Evolutionary conservation across 2,329 filamentous ascomycete genomes (phyloP).

Genomic region (Venturia aucupariae): DNA sequence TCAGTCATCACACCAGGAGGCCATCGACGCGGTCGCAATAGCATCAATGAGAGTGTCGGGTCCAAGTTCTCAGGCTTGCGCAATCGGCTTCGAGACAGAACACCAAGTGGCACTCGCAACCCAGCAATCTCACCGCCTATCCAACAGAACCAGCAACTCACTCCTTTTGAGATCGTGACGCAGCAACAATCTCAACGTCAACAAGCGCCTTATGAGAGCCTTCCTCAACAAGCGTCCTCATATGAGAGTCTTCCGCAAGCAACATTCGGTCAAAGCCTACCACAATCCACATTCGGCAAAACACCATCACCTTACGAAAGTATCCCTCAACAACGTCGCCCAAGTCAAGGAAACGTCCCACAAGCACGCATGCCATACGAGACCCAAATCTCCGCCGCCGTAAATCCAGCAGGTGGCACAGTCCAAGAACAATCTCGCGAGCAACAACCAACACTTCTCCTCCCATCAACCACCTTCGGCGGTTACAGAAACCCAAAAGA

Average conservation of each 20-base stretch:
- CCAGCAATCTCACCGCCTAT: conserved; percentile 35
- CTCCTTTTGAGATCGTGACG: conserved; percentile 8
- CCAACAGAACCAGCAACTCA: conserved; percentile 17
- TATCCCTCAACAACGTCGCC: conserved; percentile 11
- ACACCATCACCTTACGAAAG: conserved; percentile 24
- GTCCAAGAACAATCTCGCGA: conserved; percentile 19
- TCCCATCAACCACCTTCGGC: conserved; percentile 11
- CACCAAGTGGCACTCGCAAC: conserved; percentile 43
- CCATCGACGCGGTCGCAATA: conserved; percentile 45
- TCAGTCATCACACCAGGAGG: conserved; percentile 4
- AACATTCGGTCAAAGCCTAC: conserved; percentile 4
- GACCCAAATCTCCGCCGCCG: conserved; percentile 17
- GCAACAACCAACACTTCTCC: conserved; percentile 1
- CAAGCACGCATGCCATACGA: conserved; percentile 23
- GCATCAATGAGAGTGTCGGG: conserved; percentile 49
- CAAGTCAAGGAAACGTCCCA: conserved; percentile 16
- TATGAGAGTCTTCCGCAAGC: conserved; percentile 7
- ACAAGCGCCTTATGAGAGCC: conserved; percentile 8
- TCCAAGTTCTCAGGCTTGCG: conserved; percentile 41
- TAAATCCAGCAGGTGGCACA: conserved; percentile 16
- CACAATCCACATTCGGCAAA: conserved; percentile 2
- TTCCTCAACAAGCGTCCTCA: neutral
- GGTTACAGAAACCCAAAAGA: conserved; percentile 13
- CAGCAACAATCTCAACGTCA: neutral
- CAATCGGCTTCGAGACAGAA: conserved; percentile 45